These are phyloP conservation scores for Kazachstania kunashirensis DNA, from an alignment of 805 yeast genomes.

Conservation along the genomic window DNA sequence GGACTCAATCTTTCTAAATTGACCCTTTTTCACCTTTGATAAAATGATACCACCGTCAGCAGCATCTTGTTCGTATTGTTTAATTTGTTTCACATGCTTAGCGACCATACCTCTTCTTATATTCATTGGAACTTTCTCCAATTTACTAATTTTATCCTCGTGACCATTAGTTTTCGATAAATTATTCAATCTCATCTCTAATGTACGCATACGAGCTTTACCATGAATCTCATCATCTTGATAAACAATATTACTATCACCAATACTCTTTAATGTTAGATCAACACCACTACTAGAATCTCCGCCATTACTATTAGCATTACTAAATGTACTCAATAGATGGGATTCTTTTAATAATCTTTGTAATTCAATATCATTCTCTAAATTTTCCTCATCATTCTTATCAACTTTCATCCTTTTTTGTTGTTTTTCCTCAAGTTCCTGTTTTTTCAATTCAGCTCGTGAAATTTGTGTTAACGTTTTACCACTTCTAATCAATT, in stretches of 20 bases:
- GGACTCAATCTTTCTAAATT: constrained; percentile 49
- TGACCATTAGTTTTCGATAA: constrained; percentile 40
- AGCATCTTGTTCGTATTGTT: constrained; percentile 65
- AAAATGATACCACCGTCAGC: constrained; percentile 84
- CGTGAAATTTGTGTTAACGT: constrained; percentile 33
- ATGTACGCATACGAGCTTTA: constrained; percentile 54
- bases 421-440: constrained; percentile 22
- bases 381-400: constrained; percentile 42
- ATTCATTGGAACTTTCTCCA: constrained; percentile 81
- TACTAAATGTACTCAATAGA: constrained; percentile 36
- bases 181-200: constrained; percentile 46
- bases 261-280: constrained; percentile 48
- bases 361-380: constrained; percentile 66
- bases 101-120: constrained; percentile 77
- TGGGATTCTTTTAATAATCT: constrained; percentile 65
- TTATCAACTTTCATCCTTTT: constrained; percentile 21
- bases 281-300: constrained; percentile 51
- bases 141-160: constrained; percentile 27
- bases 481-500: constrained; percentile 49
- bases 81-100: constrained; percentile 42
- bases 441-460: constrained; percentile 8
- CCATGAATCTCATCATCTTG: constrained; percentile 51
- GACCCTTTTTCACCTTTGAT: constrained; percentile 59
- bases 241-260: constrained; percentile 14
- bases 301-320: constrained; percentile 6